Base-by-base conservation (phyloP, 2,329 filamentous ascomycete genomes). In the Zymoseptoria ardabiliae region DNA sequence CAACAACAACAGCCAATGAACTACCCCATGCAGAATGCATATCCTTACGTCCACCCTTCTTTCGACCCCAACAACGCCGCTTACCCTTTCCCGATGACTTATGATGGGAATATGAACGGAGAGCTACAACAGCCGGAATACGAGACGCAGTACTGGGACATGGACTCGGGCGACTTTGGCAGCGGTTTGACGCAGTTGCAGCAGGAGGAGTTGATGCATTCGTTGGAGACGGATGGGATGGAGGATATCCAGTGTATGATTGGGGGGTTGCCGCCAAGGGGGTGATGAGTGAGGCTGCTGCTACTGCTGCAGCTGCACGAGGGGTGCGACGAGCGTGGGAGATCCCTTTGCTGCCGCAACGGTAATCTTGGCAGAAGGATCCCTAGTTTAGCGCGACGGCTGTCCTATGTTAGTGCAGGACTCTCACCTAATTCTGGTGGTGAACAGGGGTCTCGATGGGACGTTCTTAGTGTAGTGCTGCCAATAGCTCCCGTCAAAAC, bases 201-300 rank as follows among this genome's bases (percentile, higher is more conserved):
- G 58, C 72, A 74, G 56, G 65, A 70, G 48, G 72, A 75, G 57
- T 63, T 74, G 28, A 70, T 74, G 67, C 71, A 70, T n/a, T 65
- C 60, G 1, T 61, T 75, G 11, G 72, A 74, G 61, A 73, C 70
- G 17, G 66, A 70, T n/a, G 72, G 72, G 10, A 73, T 74, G 70
- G 69, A 70, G 48, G 70, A 72, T 57, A 73, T 75, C 35, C 70
- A 74, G 61, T 69, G 62, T 61, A 73, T 74, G 68, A 74, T 75
- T 45, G 35, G 35, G 35, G 17, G 17, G 4, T 6, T 45, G 17
- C 35, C 35, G 35, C 35, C 35, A 5, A 45, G 35, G 17, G 13
- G 35, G 4, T 45, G 35, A 45, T 13, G 3, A 4, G 10, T 30
- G n/a, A n/a, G n/a, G n/a, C n/a, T n/a, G n/a, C n/a, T n/a, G 23